A percentile compares a stretch with the other conserved stretches of the same genome.
Conservation (phyloP, 169 alveolate genomes). For the Hepatocystis sp. region DNA sequence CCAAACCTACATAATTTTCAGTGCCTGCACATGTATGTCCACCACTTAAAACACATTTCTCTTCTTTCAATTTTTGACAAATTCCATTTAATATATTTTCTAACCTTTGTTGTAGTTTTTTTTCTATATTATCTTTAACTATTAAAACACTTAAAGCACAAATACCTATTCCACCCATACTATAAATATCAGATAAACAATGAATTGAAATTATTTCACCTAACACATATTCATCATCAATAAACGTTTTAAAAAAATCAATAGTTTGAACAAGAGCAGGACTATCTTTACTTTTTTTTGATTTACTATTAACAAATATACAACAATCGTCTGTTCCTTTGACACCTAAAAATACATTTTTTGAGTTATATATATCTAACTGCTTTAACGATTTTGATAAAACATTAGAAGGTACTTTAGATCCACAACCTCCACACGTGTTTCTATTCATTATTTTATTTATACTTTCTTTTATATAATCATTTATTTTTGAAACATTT, state of each 20-base stretch:
- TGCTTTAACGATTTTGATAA: conserved; percentile 56
- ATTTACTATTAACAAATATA: conserved; percentile 72
- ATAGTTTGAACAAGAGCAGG: conserved; percentile 76
- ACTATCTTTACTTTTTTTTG: conserved; percentile 29
- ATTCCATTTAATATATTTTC: conserved; percentile 73
- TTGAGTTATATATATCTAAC: conserved; percentile 35
- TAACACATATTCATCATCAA: conserved; percentile 74
- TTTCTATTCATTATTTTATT: conserved; percentile 69
- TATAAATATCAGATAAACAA: conserved; percentile 70
- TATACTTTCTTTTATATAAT: conserved; percentile 67
- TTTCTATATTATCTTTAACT: conserved; percentile 74
- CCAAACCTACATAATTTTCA: conserved; percentile 75
- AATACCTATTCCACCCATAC: conserved; percentile 76
- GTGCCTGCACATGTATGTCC: conserved; percentile 77
- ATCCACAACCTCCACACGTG: conserved; percentile 77
- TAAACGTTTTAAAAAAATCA: conserved; percentile 72
- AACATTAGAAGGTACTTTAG: conserved; percentile 74
- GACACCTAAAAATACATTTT: conserved; percentile 70
- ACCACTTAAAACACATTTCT: conserved; percentile 75
- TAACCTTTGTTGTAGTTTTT: conserved; percentile 58
- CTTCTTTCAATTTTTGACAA: conserved; percentile 71
- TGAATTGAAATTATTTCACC: conserved; percentile 74
- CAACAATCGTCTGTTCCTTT: conserved; percentile 76
- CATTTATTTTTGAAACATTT: conserved; percentile 44
- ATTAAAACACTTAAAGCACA: conserved; percentile 72